Percentiles rank a stretch among this genome's conserved stretches.
These are phyloP conservation scores for Coemansia furcata DNA, from an alignment of 192 early-diverging fungal species.

Conservation along the genomic window DNA sequence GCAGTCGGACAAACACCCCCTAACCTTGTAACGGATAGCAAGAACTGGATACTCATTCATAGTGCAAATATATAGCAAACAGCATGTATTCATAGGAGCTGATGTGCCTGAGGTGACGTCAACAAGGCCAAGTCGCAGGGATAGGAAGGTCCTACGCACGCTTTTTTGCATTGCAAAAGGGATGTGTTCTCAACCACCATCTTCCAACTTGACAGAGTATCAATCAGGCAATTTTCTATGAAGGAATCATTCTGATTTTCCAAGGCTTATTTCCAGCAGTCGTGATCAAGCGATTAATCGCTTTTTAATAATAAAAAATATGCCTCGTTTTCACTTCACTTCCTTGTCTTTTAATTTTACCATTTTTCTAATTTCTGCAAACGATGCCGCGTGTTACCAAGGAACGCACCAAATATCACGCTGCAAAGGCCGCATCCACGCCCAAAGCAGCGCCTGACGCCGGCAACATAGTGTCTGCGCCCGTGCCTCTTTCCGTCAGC, in stretches of 20 bases:
- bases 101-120: too few species aligned
- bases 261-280: slow-evolving; percentile 5
- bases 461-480: slow-evolving; percentile 17
- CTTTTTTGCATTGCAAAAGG: too few species aligned
- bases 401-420: slow-evolving; percentile 28
- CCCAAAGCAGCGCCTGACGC: not conserved
- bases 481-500: slow-evolving; percentile 4
- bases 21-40: too few species aligned
- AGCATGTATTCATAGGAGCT: too few species aligned
- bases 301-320: not conserved
- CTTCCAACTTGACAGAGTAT: too few species aligned
- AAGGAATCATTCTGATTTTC: not conserved
- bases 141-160: too few species aligned
- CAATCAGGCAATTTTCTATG: too few species aligned
- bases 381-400: slow-evolving; percentile 30
- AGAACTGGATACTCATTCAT: too few species aligned
- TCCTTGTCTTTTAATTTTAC: not conserved
- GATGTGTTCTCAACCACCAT: too few species aligned
- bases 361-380: not conserved
- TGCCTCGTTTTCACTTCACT: not conserved
- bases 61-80: too few species aligned
- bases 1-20: too few species aligned
- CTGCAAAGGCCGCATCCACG: not conserved
- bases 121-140: too few species aligned
- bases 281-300: not conserved